phyloP scores from a whole-genome alignment of 2,329 filamentous ascomycete species.

The Bipolaris bicolor region DNA sequence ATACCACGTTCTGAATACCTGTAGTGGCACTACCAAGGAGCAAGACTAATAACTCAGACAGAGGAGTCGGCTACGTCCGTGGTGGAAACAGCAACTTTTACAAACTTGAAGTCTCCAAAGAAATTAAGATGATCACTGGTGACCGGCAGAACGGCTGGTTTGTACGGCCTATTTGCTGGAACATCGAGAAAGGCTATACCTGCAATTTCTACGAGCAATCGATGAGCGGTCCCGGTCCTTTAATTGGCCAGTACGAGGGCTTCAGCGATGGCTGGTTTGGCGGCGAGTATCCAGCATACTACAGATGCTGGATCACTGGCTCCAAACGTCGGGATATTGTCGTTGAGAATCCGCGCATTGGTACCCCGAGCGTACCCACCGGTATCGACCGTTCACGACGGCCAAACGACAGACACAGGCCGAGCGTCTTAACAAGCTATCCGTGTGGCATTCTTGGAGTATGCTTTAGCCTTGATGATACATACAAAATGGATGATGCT shows the following conservation, averaged over 20 bases:
- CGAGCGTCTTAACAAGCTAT: no score
- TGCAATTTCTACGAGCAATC: slow-evolving; percentile 18
- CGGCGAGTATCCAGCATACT: slow-evolving; percentile 14
- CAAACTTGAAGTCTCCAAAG: slow-evolving; percentile 6
- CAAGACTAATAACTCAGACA: neutral
- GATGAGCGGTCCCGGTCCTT: slow-evolving; percentile 6
- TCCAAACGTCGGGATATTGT: neutral
- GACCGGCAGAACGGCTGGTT: slow-evolving; percentile 7
- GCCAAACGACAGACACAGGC: neutral
- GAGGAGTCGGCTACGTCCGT: slow-evolving; percentile 4
- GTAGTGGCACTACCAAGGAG: neutral
- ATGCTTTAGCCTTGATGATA: neutral
- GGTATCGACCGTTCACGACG: no score
- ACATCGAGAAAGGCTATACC: neutral
- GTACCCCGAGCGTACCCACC: no score
- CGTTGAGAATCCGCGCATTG: no score
- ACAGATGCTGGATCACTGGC: slow-evolving; percentile 9
- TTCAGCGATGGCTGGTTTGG: slow-evolving; percentile 7
- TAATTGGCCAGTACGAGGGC: slow-evolving; percentile 13
- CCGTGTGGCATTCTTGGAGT: neutral
- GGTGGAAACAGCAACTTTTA: slow-evolving; percentile 6
- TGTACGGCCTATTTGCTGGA: slow-evolving; percentile 7
- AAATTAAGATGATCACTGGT: slow-evolving; percentile 6
- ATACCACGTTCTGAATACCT: neutral
- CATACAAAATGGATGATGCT: neutral